Evolutionary conservation across 1,284 basidiomycete genomes (phyloP), one percentile per base, ranked within the genome.

Genomic region (Ustilago sp.): DNA sequence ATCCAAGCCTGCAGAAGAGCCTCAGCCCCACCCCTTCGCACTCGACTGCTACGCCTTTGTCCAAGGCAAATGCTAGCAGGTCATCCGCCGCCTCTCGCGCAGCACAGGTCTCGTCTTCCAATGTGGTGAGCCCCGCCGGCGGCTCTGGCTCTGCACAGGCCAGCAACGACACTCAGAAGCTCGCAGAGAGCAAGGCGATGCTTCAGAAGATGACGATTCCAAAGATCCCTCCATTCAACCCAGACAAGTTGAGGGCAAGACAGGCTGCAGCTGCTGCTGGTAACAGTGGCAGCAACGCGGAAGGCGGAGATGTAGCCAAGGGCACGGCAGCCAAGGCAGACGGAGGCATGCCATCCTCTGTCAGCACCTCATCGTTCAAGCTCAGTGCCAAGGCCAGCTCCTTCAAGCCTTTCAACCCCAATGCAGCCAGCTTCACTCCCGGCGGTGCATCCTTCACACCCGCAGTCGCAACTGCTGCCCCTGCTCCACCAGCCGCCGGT

Each of bases 181-280:
- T 78, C n/a, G 77, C 79, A 28, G 75, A 81, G 36, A 74, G 76
- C 47, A 80, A 81, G 58, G 71, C 73, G 4, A 76, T 78, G 87
- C 87, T 87, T 73, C 86, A 88, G 28, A 80, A 87, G 58, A 88
- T 88, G 86, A 86, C 87, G 82, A 95, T 98, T 69, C 92, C 94
- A 78, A 85, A 92, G 60, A 99, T 99, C 80, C 96, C 95, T 12
- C 92, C 95, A 6, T 98, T 96, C 90, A 93, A 92, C 84, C 92
- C 93, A 53, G 87, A 85, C 15, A 81, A 79, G 63, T 75, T 80
- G 57, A 78, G 77, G 51, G 73, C 72, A 19, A 66, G 72, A 32
- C 84, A 80, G 70, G 67, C 74, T 0, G 60, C 69, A 7, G 58
- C 68, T 4, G 75, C 68, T 15, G 59, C 64, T 4, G 54, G 68